Evolutionary conservation across 257 asterid genomes (phyloP).

Genomic region (Apocynum venetum): DNA sequence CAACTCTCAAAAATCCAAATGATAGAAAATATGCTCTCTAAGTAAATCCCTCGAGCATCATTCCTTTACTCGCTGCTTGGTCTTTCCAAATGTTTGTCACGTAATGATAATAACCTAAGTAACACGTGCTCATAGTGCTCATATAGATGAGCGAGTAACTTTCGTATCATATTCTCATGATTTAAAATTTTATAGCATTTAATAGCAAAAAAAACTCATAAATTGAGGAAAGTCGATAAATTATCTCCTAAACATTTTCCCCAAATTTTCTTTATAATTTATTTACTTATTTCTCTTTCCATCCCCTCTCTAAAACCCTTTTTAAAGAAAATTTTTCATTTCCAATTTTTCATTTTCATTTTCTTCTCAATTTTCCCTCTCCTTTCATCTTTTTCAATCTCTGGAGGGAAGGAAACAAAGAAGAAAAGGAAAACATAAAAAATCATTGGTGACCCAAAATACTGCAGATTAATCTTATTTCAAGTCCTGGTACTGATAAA

Average conservation of each 20-base stretch:
- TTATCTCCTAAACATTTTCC: constrained; percentile 17
- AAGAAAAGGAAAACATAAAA: background rate
- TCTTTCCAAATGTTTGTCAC: too few relatives aligned
- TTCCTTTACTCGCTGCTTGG: background rate
- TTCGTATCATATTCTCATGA: background rate
- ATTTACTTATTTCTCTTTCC: constrained; percentile 17
- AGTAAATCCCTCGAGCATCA: background rate
- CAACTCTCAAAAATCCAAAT: background rate
- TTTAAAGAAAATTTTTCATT: constrained; percentile 10
- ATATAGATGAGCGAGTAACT: background rate
- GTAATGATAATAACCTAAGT: too few relatives aligned
- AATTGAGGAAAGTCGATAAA: constrained; percentile 35
- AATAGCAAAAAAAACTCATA: constrained; percentile 12
- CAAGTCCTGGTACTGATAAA: constrained; percentile 21
- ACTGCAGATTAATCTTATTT: constrained; percentile 9
- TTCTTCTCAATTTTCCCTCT: constrained; percentile 38
- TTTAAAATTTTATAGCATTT: background rate
- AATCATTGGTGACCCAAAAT: background rate
- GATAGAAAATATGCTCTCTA: too few relatives aligned
- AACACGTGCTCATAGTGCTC: too few relatives aligned
- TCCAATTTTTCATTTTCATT: constrained; percentile 16
- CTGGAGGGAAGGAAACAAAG: constrained; percentile 69
- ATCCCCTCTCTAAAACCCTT: constrained; percentile 16
- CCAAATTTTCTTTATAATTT: background rate
- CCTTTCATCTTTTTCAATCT: constrained; percentile 51